Evolutionary conservation across 2,329 filamentous ascomycete species (phyloP), one percentile per base, ranked within the genome.

Genomic region (Trichoderma pleuroti): DNA sequence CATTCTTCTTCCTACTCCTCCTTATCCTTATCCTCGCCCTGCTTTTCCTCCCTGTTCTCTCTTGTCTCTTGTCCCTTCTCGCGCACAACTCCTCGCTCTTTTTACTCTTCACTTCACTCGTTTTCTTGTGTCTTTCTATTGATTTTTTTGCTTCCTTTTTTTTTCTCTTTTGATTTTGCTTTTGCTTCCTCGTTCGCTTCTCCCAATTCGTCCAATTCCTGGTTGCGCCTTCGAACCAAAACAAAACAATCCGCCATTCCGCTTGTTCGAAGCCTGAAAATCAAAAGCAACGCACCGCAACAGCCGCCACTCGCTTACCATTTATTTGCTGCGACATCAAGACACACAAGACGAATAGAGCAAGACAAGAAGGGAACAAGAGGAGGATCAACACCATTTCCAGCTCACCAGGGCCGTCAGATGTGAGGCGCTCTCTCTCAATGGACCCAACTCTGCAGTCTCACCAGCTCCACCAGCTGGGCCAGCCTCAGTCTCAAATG

Each of bases 371-470:
- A 28, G 26, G 26, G 34, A 21, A 49, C 36, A 68, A 68, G 36
- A 69, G 57, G 42, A 39, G 30, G 36, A 49, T 60, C 34, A 68
- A 46, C 54, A 60, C 32, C 52, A 18, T 42, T 59, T 18, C 24
- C 24, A 18, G n/a, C 54, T 32, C 71, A 60, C 72, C 72, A 60
- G 70, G 64, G 52, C 34, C 74, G 54, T 65, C 73, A 75, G 70
- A 80, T 76, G 75, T 76, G 74, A 77, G 72, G 74, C 70, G 70
- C 71, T 72, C 72, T 72, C 72, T 62, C 74, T 36, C 64, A 71
- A 79, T 82, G 80, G 79, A 82, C 73, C 76, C 74, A 70, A 75
- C 74, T 70, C 72, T 75, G 60, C 76, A 76, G 60, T 76, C 74
- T 68, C 76, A 77, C 49, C 77, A 66, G 62, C 54, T 62, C 67